Percentiles rank a stretch among this genome's conserved stretches.
These are phyloP conservation scores for Alternaria gansuensis DNA, from an alignment of 2,329 filamentous ascomycete species.

Conservation along the genomic window DNA sequence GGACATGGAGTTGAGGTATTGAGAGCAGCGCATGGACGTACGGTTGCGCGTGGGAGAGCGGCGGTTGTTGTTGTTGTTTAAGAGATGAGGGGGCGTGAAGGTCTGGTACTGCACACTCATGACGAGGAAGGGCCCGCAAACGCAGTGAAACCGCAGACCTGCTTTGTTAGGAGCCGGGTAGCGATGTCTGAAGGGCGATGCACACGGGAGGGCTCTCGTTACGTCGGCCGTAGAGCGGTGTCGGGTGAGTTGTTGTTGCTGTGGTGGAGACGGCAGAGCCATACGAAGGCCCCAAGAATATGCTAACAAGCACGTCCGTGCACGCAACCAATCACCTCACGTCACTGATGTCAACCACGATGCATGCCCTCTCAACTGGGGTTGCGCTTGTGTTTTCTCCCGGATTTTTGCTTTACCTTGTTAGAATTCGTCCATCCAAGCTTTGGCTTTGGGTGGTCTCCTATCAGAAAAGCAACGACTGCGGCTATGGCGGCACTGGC, in stretches of 20 bases:
- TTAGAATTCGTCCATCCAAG: neutral
- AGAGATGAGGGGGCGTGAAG: slow-evolving; percentile 69
- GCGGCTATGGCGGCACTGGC: slow-evolving; percentile 2
- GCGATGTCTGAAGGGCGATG: slow-evolving; percentile 7
- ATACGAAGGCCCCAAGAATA: slow-evolving; percentile 21
- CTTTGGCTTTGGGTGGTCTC: neutral
- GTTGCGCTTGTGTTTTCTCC: neutral
- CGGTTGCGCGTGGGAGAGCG: slow-evolving; percentile 68
- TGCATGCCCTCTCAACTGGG: neutral
- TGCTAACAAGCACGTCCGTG: slow-evolving; percentile 15
- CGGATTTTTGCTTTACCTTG: neutral
- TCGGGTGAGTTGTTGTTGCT: slow-evolving; percentile 32
- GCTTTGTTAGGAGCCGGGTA: slow-evolving; percentile 20
- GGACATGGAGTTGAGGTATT: slow-evolving; percentile 16
- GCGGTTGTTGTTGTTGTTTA: slow-evolving; percentile 58
- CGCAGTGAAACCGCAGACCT: slow-evolving; percentile 24
- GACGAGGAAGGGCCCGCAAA: slow-evolving; percentile 42
- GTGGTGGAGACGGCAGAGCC: slow-evolving; percentile 31
- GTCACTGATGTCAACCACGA: slow-evolving; percentile 1
- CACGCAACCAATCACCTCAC: slow-evolving; percentile 20
- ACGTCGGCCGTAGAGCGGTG: slow-evolving; percentile 22
- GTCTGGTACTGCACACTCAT: slow-evolving; percentile 71
- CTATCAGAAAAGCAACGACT: neutral
- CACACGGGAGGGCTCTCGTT: slow-evolving; percentile 8
- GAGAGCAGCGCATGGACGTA: slow-evolving; percentile 53